Evolutionary conservation across 257 asterid genomes (phyloP).

Genomic region (Handroanthus guayacan): DNA sequence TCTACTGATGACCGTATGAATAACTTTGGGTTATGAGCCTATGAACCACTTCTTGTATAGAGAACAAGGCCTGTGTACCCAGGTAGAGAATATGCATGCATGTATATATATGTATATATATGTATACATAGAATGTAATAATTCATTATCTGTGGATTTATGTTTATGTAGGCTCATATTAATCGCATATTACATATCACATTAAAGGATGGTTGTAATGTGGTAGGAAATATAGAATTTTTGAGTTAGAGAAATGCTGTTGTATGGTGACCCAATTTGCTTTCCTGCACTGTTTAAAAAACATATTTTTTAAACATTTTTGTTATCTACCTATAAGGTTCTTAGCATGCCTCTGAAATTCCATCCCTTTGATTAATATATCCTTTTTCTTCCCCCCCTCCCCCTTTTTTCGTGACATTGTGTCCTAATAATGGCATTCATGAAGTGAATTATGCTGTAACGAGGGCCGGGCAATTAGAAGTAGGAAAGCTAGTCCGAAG

Average conservation of each 20-base stretch:
- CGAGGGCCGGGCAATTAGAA: neutral
- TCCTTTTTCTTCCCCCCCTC: neutral
- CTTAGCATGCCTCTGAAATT: neutral
- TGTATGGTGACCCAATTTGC: neutral
- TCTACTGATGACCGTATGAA: too few relatives aligned
- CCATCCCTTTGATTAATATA: neutral
- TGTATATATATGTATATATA: too few relatives aligned
- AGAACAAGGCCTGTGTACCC: too few relatives aligned
- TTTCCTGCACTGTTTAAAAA: neutral
- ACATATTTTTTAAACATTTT: neutral
- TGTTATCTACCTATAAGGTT: neutral
- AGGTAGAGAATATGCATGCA: too few relatives aligned
- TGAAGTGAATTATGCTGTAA: neutral
- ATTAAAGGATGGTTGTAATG: neutral
- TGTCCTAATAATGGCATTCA: neutral
- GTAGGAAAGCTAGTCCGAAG: neutral
- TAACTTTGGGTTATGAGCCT: too few relatives aligned
- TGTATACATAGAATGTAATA: too few relatives aligned
- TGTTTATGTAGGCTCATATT: too few relatives aligned
- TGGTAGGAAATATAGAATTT: neutral
- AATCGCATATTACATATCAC: too few relatives aligned
- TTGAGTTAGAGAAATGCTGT: neutral
- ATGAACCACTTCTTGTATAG: too few relatives aligned
- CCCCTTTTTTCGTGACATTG: neutral
- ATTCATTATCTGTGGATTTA: too few relatives aligned